Conservation (phyloP, 257 asterid species). For the Linaria vulgaris region DNA sequence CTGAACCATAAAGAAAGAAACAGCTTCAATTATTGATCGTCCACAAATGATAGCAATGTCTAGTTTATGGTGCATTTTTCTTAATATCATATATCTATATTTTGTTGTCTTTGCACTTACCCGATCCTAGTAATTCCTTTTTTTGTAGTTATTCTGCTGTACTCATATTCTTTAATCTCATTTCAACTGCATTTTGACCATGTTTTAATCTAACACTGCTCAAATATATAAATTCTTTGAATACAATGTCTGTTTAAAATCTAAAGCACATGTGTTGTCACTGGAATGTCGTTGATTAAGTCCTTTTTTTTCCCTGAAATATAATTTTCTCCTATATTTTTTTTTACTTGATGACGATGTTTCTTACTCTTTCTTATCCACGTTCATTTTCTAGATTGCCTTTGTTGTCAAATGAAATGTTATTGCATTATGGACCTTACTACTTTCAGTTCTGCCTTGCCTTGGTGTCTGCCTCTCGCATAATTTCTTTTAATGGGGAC, state of each 20-base stretch:
- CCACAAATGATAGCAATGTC: not conserved
- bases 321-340: not conserved
- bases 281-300: not conserved
- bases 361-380: not conserved
- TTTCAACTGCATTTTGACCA: not conserved
- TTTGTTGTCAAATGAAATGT: conserved; percentile 1
- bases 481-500: not conserved
- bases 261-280: not conserved
- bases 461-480: not conserved
- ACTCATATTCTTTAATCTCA: not conserved
- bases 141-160: not conserved
- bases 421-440: not conserved
- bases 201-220: not conserved
- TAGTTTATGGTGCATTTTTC: conserved; percentile 17
- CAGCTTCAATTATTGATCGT: not conserved
- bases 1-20: conserved; percentile 11
- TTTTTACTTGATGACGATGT: not conserved
- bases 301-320: not conserved
- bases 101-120: conserved; percentile 1
- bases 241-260: too few species aligned
- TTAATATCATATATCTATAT: not conserved
- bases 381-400: not conserved
- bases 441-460: not conserved
- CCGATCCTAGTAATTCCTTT: not conserved
- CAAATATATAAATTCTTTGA: too few species aligned